Evolutionary conservation across 495 filamentous ascomycete genomes (phyloP).

Genomic region (Pyrenopolyporus hunteri): DNA sequence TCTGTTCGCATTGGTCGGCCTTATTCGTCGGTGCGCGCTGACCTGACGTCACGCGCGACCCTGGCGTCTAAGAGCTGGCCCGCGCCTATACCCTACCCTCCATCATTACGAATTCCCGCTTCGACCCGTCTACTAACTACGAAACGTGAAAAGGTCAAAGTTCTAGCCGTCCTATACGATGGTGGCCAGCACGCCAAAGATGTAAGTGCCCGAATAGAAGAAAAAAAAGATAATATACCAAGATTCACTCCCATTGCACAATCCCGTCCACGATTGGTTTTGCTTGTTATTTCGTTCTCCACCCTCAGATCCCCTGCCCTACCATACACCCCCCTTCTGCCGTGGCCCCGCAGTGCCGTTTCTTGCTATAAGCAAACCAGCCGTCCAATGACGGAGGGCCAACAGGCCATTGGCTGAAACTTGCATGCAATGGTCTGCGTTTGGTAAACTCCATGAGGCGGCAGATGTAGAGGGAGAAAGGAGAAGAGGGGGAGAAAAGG

Average conservation of each 20-base stretch:
- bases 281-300: slow-evolving; percentile 9
- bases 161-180: slow-evolving; percentile 62
- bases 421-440: slow-evolving; percentile 30
- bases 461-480: slow-evolving; percentile 30
- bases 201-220: slow-evolving; percentile 42
- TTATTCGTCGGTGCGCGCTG: slow-evolving; percentile 37
- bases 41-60: slow-evolving; percentile 36
- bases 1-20: slow-evolving; percentile 41
- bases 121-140: slow-evolving; percentile 53
- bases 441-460: slow-evolving; percentile 30
- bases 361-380: slow-evolving; percentile 25
- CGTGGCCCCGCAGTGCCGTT: slow-evolving; percentile 27
- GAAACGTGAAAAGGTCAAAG: slow-evolving; percentile 61
- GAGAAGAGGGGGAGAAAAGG: slow-evolving; percentile 5
- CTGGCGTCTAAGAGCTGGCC: slow-evolving; percentile 37
- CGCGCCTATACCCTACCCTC: slow-evolving; percentile 13
- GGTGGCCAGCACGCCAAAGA: slow-evolving; percentile 58
- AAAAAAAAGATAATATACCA: not conserved
- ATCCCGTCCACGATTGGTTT: slow-evolving; percentile 2
- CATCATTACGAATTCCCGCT: slow-evolving; percentile 23
- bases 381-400: slow-evolving; percentile 12
- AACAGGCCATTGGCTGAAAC: slow-evolving; percentile 36
- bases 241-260: not conserved
- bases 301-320: not conserved
- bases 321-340: slow-evolving; percentile 11